Conservation (phyloP, 1,284 basidiomycete species). For the Sporisorium scitamineum region DNA sequence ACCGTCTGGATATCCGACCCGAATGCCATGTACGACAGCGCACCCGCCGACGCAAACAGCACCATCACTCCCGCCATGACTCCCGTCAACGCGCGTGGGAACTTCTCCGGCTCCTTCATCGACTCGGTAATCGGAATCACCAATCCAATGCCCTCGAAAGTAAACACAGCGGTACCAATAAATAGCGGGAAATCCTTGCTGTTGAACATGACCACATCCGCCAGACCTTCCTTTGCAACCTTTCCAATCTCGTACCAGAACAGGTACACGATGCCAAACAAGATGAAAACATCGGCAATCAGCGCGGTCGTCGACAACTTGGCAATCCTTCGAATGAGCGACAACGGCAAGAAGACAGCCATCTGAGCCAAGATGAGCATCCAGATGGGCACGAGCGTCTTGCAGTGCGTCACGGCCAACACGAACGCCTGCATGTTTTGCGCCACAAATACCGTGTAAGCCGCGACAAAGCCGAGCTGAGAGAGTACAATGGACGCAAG, state of each 20-base stretch:
- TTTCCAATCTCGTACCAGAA: conserved; percentile 65
- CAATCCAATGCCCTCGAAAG: conserved; percentile 96
- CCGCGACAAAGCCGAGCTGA: conserved; percentile 86
- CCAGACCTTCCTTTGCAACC: conserved; percentile 56
- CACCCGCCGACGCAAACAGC: conserved; percentile 90
- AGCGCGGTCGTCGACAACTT: conserved; percentile 93
- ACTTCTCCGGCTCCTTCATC: conserved; percentile 90
- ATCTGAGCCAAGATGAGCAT: conserved; percentile 87
- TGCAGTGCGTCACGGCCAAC: conserved; percentile 84
- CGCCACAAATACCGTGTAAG: conserved; percentile 96
- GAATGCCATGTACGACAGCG: conserved; percentile 88
- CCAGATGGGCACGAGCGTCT: conserved; percentile 77
- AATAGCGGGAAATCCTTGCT: conserved; percentile 87
- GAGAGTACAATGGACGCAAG: conserved; percentile 88
- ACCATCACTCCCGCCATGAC: conserved; percentile 86
- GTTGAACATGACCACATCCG: conserved; percentile 91
- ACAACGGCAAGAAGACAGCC: conserved; percentile 76
- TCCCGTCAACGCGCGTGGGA: conserved; percentile 86
- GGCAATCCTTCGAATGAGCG: conserved; percentile 64
- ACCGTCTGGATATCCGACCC: conserved; percentile 90
- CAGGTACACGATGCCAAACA: conserved; percentile 77
- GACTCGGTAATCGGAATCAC: conserved; percentile 97
- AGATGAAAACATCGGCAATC: conserved; percentile 93
- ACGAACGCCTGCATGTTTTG: conserved; percentile 87
- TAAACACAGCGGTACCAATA: conserved; percentile 97